These are phyloP conservation scores for Urtica urens DNA, from an alignment of 306 rosid species.

Conservation along the genomic window DNA sequence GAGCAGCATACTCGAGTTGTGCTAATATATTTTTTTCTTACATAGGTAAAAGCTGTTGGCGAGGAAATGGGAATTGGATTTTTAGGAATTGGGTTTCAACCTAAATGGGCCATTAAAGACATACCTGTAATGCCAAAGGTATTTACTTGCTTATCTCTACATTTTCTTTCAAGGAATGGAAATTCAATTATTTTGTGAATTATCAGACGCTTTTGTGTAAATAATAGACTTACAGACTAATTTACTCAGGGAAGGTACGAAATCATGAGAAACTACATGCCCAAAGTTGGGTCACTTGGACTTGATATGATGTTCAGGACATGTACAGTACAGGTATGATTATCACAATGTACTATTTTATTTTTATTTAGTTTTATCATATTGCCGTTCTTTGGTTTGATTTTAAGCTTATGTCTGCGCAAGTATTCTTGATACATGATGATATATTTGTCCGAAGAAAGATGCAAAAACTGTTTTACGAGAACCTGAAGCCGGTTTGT, in stretches of 20 bases:
- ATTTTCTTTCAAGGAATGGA: too few relatives aligned
- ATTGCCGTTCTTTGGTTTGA: too few relatives aligned
- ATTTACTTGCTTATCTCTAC: constrained; percentile 13
- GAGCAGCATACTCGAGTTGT: not conserved
- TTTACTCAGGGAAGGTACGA: constrained; percentile 81
- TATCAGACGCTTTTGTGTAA: not conserved
- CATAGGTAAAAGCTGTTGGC: constrained; percentile 83
- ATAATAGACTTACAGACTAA: constrained; percentile 23
- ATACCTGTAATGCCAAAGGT: constrained; percentile 99
- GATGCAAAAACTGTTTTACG: constrained; percentile 3
- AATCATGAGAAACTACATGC: constrained; percentile 93
- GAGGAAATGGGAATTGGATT: constrained; percentile 99
- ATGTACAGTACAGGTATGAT: constrained; percentile 91
- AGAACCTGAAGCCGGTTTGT: constrained; percentile 11
- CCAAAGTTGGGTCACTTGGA: constrained; percentile 92
- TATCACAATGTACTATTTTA: constrained; percentile 4
- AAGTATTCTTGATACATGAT: constrained; percentile 7
- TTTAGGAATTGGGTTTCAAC: constrained; percentile 97
- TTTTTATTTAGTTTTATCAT: constrained; percentile 3
- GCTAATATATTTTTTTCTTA: constrained; percentile 12
- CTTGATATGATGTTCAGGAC: constrained; percentile 99
- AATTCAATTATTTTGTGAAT: too few relatives aligned
- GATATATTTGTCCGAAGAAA: constrained; percentile 14
- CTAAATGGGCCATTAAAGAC: constrained; percentile 80
- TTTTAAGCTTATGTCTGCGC: too few relatives aligned